Conservation (phyloP, 1,284 basidiomycete species). For the Pseudozyma thailandica region DNA sequence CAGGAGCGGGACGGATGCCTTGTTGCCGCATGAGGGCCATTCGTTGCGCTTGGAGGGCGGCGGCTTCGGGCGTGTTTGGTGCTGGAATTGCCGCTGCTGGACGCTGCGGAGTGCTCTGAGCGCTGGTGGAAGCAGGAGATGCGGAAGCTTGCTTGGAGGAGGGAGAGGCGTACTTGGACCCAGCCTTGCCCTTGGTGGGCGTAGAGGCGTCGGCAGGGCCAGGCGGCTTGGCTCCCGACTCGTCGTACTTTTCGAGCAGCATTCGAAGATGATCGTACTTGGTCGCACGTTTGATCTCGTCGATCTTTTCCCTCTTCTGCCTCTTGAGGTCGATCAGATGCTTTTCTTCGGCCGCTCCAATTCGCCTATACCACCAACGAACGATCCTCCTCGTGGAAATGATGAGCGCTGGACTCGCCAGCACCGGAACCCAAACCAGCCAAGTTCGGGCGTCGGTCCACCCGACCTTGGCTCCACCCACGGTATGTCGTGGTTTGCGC, state of each 20-base stretch:
- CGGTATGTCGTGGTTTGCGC: neutral
- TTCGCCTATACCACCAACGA: constrained; percentile 85
- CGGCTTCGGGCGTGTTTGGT: constrained; percentile 26
- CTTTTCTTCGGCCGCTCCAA: constrained; percentile 85
- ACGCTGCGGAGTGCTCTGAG: constrained; percentile 11
- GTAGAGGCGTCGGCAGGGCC: constrained; percentile 13
- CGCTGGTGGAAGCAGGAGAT: constrained; percentile 11
- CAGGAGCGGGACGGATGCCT: constrained; percentile 8
- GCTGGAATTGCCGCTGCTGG: neutral
- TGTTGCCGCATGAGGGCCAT: constrained; percentile 49
- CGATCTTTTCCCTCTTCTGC: constrained; percentile 85
- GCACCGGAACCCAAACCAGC: constrained; percentile 43
- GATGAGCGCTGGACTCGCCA: constrained; percentile 69
- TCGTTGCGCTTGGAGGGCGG: constrained; percentile 37
- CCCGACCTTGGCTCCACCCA: constrained; percentile 5
- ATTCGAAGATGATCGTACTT: constrained; percentile 92
- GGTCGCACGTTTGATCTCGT: constrained; percentile 96
- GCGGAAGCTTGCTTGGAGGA: constrained; percentile 14
- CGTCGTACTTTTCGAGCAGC: constrained; percentile 90
- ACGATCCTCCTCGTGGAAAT: constrained; percentile 83
- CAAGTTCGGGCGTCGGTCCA: neutral
- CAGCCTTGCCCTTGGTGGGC: constrained; percentile 20
- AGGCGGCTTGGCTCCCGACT: constrained; percentile 67
- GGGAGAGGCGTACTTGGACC: constrained; percentile 16
- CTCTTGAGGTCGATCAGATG: constrained; percentile 80